These are phyloP conservation scores for Paraconiothyrium brasiliense DNA, from an alignment of 2,329 filamentous ascomycete genomes.

Conservation along the genomic window DNA sequence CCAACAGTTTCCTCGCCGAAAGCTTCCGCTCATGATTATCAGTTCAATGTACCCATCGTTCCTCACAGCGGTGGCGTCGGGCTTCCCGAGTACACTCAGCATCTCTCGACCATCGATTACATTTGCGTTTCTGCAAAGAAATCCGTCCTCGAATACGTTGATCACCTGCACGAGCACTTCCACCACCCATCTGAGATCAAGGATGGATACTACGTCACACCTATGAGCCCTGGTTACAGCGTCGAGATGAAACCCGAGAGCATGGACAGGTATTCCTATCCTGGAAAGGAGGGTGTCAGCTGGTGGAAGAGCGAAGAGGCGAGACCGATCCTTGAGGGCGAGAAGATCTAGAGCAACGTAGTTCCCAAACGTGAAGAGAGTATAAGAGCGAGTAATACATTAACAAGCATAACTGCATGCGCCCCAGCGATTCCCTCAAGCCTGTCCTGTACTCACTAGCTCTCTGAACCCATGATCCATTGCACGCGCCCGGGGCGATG, in stretches of 20 bases:
- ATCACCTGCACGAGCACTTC: slow-evolving; percentile 94
- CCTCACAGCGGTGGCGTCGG: slow-evolving; percentile 91
- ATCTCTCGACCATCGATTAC: slow-evolving; percentile 92
- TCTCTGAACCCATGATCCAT: slow-evolving; percentile 48
- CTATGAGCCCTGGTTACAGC: slow-evolving; percentile 83
- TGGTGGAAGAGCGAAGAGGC: slow-evolving; percentile 89
- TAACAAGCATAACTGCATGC: not conserved
- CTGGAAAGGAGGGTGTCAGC: slow-evolving; percentile 78
- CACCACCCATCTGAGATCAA: slow-evolving; percentile 80
- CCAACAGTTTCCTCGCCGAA: not conserved
- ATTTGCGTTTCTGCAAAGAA: slow-evolving; percentile 84
- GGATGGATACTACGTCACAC: slow-evolving; percentile 89
- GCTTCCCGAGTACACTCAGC: slow-evolving; percentile 92
- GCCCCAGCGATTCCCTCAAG: not conserved
- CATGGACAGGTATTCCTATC: slow-evolving; percentile 82
- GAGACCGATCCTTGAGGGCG: slow-evolving; percentile 73
- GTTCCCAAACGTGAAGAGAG: not conserved
- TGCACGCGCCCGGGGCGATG: slow-evolving; percentile 35
- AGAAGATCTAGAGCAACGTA: slow-evolving; percentile 49
- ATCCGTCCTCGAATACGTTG: slow-evolving; percentile 88
- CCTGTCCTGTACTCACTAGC: slow-evolving; percentile 14
- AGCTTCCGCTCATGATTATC: not conserved
- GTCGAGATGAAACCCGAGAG: slow-evolving; percentile 93
- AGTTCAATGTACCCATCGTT: slow-evolving; percentile 79
- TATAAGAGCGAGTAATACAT: not conserved